Percentiles rank a stretch among this genome's conserved stretches.
Conservation (phyloP, 2,329 filamentous ascomycete species). For the Bipolaris gigantea region DNA sequence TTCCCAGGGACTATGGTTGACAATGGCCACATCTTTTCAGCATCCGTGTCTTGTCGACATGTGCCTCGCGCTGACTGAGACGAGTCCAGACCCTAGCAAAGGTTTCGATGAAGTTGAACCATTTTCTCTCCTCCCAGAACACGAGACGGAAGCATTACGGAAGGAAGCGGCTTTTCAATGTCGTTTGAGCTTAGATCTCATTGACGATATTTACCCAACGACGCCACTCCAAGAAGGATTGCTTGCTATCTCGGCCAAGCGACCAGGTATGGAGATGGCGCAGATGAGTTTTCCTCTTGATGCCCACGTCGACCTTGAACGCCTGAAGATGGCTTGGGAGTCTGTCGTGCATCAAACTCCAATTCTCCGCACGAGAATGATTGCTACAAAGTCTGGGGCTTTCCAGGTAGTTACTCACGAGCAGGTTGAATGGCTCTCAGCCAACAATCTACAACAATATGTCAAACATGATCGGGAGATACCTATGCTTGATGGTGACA, state of each 20-base stretch:
- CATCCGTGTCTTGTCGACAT: neutral
- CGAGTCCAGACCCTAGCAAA: neutral
- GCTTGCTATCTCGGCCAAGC: slow-evolving; percentile 57
- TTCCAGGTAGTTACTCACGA: slow-evolving; percentile 3
- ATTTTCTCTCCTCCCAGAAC: neutral
- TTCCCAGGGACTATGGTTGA: neutral
- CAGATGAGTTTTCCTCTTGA: slow-evolving; percentile 44
- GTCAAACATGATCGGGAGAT: neutral
- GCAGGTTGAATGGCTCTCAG: neutral
- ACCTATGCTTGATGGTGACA: slow-evolving; percentile 40
- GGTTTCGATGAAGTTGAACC: neutral
- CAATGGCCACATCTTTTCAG: neutral
- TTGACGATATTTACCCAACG: slow-evolving; percentile 1
- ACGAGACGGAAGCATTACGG: neutral
- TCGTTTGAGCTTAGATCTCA: neutral
- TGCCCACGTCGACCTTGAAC: neutral
- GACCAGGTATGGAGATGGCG: slow-evolving; percentile 57
- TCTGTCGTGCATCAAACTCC: slow-evolving; percentile 42
- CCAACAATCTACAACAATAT: neutral
- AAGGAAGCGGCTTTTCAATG: neutral
- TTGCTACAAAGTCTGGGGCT: neutral
- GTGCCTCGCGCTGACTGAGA: neutral
- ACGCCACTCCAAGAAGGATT: slow-evolving; percentile 54
- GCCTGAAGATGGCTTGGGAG: slow-evolving; percentile 49
- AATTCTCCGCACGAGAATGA: slow-evolving; percentile 50